Evolutionary conservation across 1,139 yeast genomes (phyloP).

Genomic region (Debaryomyces sp.): DNA sequence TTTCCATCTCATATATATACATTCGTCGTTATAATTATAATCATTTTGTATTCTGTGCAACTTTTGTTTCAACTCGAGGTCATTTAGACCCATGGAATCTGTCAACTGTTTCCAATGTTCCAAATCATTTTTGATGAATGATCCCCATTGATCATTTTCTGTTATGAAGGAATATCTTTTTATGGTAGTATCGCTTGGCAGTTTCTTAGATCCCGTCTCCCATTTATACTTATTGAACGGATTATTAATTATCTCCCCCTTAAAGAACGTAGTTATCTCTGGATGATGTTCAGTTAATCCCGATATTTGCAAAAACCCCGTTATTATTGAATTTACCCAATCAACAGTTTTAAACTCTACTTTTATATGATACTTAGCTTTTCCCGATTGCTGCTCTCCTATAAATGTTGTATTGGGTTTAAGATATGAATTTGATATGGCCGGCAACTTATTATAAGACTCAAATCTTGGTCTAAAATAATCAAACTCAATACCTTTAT

Average conservation of each 20-base stretch:
- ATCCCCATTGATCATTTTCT: constrained; percentile 56
- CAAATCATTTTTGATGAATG: constrained; percentile 68
- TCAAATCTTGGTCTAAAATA: constrained; percentile 7
- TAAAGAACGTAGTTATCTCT: constrained; percentile 82
- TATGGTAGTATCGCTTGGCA: constrained; percentile 16
- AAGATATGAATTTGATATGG: constrained; percentile 41
- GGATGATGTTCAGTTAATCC: constrained; percentile 81
- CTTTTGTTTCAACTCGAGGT: constrained; percentile 28
- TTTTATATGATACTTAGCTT: constrained; percentile 64
- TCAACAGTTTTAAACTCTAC: constrained; percentile 77
- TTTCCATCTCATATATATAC: constrained; percentile 91
- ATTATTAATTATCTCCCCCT: constrained; percentile 79
- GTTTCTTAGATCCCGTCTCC: constrained; percentile 16
- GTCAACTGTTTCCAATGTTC: constrained; percentile 87
- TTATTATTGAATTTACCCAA: constrained; percentile 57
- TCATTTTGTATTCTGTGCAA: constrained; percentile 36
- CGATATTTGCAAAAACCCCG: constrained; percentile 79
- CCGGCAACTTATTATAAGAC: constrained; percentile 16
- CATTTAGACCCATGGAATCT: constrained; percentile 31
- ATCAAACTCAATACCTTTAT: constrained; percentile 7
- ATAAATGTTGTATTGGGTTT: constrained; percentile 65
- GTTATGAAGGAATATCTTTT: constrained; percentile 42
- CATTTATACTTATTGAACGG: constrained; percentile 32
- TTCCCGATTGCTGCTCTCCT: constrained; percentile 78
- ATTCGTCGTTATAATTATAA: constrained; percentile 34